Evolutionary conservation across 2,329 filamentous ascomycete genomes (phyloP).

Genomic region (Aspergillus neoniger): DNA sequence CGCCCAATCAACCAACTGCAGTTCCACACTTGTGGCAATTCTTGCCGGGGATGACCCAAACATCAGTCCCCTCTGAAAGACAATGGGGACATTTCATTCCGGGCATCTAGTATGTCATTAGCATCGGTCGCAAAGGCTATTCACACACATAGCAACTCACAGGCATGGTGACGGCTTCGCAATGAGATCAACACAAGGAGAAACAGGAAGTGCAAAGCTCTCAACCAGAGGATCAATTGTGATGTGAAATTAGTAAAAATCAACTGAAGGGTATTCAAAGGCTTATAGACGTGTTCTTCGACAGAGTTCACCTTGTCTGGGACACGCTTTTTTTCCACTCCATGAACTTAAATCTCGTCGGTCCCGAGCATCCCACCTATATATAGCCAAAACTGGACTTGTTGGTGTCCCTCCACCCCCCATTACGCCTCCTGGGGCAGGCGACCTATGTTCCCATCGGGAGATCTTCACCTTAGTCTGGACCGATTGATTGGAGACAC

Average conservation of each 20-base stretch:
- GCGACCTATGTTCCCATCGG: constrained; percentile 19
- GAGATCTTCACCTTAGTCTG: constrained; percentile 27
- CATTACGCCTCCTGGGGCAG: neutral
- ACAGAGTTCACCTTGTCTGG: constrained; percentile 10
- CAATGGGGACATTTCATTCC: constrained; percentile 47
- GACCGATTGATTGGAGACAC: constrained; percentile 25
- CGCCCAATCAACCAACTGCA: constrained; percentile 28
- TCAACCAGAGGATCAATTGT: no score
- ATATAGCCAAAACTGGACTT: constrained; percentile 16
- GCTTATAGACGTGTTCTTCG: constrained; percentile 9
- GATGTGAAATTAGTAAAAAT: neutral
- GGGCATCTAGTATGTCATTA: constrained; percentile 41
- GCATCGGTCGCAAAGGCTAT: neutral
- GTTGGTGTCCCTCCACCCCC: no score
- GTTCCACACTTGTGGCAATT: constrained; percentile 47
- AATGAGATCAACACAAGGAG: neutral
- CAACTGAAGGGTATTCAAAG: neutral
- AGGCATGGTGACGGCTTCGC: neutral
- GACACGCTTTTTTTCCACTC: constrained; percentile 10
- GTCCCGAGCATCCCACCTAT: constrained; percentile 16
- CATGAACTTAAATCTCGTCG: constrained; percentile 19
- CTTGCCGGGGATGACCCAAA: constrained; percentile 52
- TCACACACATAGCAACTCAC: constrained; percentile 9
- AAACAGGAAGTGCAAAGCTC: no score
- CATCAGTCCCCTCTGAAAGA: constrained; percentile 35